Conservation (phyloP, 1,284 basidiomycete species). For the Puccinia sorghi region DNA sequence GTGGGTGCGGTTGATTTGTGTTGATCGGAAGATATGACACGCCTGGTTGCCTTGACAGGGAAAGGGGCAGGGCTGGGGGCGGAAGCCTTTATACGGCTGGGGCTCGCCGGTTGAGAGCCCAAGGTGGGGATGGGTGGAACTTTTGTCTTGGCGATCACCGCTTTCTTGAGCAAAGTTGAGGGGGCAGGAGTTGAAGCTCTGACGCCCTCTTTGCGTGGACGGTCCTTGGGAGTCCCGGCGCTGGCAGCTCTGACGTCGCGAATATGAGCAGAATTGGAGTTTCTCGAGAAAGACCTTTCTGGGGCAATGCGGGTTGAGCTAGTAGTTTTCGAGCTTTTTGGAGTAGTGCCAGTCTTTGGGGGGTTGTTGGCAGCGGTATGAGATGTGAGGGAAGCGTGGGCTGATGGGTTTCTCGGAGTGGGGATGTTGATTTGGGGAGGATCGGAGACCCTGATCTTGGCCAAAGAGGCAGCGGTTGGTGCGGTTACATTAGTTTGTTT, state of each 20-base stretch:
- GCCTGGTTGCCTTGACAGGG: slow-evolving; percentile 4
- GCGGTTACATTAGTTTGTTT: slow-evolving; percentile 38
- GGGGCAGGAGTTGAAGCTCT: neutral
- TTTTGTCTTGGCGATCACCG: slow-evolving; percentile 24
- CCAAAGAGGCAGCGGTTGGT: slow-evolving; percentile 43
- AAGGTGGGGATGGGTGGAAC: slow-evolving; percentile 19
- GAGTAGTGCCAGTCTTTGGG: neutral
- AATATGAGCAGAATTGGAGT: neutral
- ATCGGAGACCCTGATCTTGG: slow-evolving; percentile 28
- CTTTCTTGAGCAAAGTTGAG: neutral
- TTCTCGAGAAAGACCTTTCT: neutral
- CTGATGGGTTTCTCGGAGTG: neutral
- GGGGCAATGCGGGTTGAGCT: neutral
- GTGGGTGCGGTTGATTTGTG: neutral
- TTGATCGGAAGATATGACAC: slow-evolving; percentile 15
- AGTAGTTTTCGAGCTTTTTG: neutral
- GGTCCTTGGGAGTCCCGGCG: neutral
- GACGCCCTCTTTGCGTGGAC: neutral
- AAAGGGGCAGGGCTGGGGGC: neutral
- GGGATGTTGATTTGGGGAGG: neutral
- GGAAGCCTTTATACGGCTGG: neutral
- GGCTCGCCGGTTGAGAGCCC: slow-evolving; percentile 4
- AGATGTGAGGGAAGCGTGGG: neutral
- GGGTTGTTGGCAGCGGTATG: neutral
- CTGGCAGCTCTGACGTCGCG: neutral